Base-by-base conservation (phyloP, 352 stramenopile genomes). In the Phytopythium vexans region DNA sequence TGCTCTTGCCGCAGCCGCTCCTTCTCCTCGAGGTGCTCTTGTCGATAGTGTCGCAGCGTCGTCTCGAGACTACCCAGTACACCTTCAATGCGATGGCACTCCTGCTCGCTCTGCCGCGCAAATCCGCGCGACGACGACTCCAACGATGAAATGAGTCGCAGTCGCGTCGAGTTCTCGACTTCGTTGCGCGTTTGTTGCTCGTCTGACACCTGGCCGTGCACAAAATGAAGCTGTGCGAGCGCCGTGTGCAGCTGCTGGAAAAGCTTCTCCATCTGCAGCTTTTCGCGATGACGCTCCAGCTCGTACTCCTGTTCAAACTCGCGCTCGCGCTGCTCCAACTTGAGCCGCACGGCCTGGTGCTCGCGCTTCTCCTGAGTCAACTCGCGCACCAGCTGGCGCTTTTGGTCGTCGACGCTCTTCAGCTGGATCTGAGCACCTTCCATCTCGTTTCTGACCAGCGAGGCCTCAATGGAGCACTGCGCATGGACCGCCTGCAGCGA, bases 1-100 rank as follows among this genome's bases (percentile, higher is more conserved):
- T 93, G 83, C 43, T 93, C 81, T 16, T 82, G 67, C 8, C 78
- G 66, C 37, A 93, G 43, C 3, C 83, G 74, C 62, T 93, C 81
- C 42, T 88, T 86, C 44, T 93, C 79, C 21, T 91, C 82, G 9
- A 87, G 48, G 31, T 84, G 66, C 49, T 84, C 78, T 43, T 88
- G 77, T 6, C 78, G 72, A 21, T 59, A 64, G 34, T 72, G 60
- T 0, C 81, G 73, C 34, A 87, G 62, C 6, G 70, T 79, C 11
- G 63, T 54, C 60, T 91, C 83, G 1, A 93, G 58, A 1, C 58
- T 70, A 5, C 56, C 53, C 4, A 91, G 53, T 4, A 93, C 43
- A 40, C 68, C 72, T 27, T 64, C 48, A 5, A 93, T 68, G 1
- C 78, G 75, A 9, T 70, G 45, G 46, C 83, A 88, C 34, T 90